phyloP scores from a whole-genome alignment of 495 filamentous ascomycete species.

The Thozetella sp. region DNA sequence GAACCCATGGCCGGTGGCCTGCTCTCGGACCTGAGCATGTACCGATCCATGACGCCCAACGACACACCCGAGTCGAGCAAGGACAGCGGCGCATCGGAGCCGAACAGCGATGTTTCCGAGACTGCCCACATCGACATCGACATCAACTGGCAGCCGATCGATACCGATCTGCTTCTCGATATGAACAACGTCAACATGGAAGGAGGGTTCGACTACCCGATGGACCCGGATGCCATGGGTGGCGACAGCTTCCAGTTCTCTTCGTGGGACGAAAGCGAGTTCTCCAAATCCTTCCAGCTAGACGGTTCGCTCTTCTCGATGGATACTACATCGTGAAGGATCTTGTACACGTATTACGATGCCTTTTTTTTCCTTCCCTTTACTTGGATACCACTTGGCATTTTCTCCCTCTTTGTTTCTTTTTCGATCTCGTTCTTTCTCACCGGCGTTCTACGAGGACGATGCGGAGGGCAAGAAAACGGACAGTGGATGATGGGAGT shows the following conservation, averaged over 20 bases:
- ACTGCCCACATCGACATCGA: slow-evolving; percentile 45
- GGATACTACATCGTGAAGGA: slow-evolving; percentile 26
- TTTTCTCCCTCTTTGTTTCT: neutral
- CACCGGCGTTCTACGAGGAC: neutral
- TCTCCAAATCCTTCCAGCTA: slow-evolving; percentile 40
- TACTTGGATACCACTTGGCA: slow-evolving; percentile 10
- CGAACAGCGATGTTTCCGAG: slow-evolving; percentile 56
- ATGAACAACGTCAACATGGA: slow-evolving; percentile 32
- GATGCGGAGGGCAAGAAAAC: neutral
- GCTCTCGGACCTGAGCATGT: slow-evolving; percentile 45
- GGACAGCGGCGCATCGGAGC: slow-evolving; percentile 51
- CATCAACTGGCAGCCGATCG: slow-evolving; percentile 37
- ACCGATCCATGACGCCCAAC: slow-evolving; percentile 50
- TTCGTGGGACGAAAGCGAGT: slow-evolving; percentile 40
- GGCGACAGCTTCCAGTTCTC: slow-evolving; percentile 16
- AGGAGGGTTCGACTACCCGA: slow-evolving; percentile 19
- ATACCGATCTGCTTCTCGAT: slow-evolving; percentile 30
- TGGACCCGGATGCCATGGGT: slow-evolving; percentile 13
- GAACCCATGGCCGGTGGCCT: slow-evolving; percentile 33
- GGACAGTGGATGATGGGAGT: neutral
- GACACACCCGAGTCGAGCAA: slow-evolving; percentile 60
- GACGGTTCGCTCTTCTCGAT: slow-evolving; percentile 43
- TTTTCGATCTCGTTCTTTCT: neutral
- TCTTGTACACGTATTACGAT: neutral
- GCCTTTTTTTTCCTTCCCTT: slow-evolving; percentile 2